Percentiles rank a stretch among this genome's conserved stretches.
These are phyloP conservation scores for Heterococcus sp. DNA, from an alignment of 108 stramenopile genomes.

Conservation along the genomic window DNA sequence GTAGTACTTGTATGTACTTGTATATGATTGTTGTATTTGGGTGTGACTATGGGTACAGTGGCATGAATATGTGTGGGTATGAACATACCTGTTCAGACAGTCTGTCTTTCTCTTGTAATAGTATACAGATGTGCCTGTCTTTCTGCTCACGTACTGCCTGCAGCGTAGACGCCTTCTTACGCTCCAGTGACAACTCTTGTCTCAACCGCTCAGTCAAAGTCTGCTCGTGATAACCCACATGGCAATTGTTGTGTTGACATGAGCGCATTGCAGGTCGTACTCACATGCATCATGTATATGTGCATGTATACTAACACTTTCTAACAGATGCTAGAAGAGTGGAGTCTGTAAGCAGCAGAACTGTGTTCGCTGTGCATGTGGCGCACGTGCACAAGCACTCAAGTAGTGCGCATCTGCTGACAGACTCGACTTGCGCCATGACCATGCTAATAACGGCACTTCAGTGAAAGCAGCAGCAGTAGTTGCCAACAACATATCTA, in stretches of 20 bases:
- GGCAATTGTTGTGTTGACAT: neutral
- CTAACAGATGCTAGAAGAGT: neutral
- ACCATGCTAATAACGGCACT: no score
- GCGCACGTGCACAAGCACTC: no score
- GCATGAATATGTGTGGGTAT: no score
- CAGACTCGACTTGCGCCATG: no score
- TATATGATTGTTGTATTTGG: no score
- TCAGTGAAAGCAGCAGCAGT: neutral
- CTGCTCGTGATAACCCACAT: neutral
- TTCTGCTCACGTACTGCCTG: neutral
- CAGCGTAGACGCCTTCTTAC: neutral
- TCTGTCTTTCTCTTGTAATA: neutral
- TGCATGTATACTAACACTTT: neutral
- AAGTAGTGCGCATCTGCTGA: no score
- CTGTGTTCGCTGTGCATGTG: neutral
- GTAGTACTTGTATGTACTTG: no score
- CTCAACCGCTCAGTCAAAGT: neutral
- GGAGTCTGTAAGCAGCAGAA: neutral
- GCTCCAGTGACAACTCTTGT: neutral
- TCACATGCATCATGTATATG: neutral
- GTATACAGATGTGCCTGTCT: neutral
- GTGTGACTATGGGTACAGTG: no score
- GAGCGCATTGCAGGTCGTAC: neutral
- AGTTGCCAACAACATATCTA: neutral
- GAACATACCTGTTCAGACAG: neutral